These are phyloP conservation scores for Sporothrix luriei DNA, from an alignment of 2,329 filamentous ascomycete genomes.

Conservation along the genomic window DNA sequence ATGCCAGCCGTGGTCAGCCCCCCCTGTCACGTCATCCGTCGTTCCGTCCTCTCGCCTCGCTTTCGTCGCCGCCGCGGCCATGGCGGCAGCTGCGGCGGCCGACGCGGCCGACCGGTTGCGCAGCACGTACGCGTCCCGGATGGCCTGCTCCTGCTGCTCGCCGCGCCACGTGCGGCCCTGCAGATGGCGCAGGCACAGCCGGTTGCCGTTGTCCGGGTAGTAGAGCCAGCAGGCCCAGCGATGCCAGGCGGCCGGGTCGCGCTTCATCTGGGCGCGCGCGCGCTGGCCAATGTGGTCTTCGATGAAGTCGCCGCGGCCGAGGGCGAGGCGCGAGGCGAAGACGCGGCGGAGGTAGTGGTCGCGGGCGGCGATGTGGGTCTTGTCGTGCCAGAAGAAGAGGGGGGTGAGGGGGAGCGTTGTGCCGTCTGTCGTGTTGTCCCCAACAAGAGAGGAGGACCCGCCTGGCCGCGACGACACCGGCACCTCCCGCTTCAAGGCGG, in stretches of 20 bases:
- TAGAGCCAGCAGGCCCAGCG: conserved; percentile 61
- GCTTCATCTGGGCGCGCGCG: conserved; percentile 60
- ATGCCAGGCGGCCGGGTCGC: conserved; percentile 50
- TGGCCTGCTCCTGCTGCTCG: conserved; percentile 39
- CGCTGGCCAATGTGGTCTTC: conserved; percentile 60
- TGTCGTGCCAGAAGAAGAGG: conserved; percentile 63
- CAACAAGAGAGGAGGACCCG: neutral
- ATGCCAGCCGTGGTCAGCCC: neutral
- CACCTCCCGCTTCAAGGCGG: conserved; percentile 49
- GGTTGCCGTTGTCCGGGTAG: conserved; percentile 51
- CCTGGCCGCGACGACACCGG: neutral
- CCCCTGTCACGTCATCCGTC: neutral
- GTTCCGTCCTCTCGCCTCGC: neutral
- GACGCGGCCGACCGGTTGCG: conserved; percentile 31
- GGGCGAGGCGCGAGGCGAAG: conserved; percentile 54
- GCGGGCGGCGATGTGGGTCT: conserved; percentile 55
- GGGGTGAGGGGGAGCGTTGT: conserved; percentile 52
- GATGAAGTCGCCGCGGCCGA: conserved; percentile 58
- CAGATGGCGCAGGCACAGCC: conserved; percentile 54
- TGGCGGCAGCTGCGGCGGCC: neutral
- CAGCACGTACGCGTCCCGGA: conserved; percentile 31
- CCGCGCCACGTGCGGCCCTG: conserved; percentile 57
- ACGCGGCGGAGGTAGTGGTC: conserved; percentile 54
- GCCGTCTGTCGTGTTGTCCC: conserved; percentile 27
- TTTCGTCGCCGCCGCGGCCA: conserved; percentile 13